These are phyloP conservation scores for Starmerella apis DNA, from an alignment of 805 yeast genomes.

Conservation along the genomic window DNA sequence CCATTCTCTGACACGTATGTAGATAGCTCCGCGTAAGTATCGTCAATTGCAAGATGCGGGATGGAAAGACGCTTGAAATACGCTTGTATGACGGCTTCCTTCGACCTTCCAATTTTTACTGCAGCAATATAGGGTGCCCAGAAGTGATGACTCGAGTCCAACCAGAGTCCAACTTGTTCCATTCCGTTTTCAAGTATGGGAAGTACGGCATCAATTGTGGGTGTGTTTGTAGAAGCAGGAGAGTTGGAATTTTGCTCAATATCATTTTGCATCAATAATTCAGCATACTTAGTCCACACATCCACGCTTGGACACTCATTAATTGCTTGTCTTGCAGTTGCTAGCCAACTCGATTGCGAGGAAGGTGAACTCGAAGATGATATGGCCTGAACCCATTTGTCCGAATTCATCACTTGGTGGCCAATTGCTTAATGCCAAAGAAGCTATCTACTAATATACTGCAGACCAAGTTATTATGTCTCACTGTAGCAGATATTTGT, in stretches of 20 bases:
- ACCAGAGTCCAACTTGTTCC: not conserved
- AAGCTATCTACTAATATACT: too few species aligned
- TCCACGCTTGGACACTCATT: conserved; percentile 1
- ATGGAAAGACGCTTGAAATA: not conserved
- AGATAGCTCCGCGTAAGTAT: not conserved
- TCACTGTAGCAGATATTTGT: too few species aligned
- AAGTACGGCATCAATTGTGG: not conserved
- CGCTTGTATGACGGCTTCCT: not conserved
- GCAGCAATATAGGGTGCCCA: not conserved
- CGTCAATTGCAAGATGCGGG: conserved; percentile 1
- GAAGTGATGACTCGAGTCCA: conserved; percentile 4
- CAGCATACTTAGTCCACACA: not conserved
- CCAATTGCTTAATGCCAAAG: not conserved
- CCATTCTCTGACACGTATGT: not conserved
- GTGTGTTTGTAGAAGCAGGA: not conserved
- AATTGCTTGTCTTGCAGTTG: not conserved
- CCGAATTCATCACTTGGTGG: not conserved
- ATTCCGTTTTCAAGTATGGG: not conserved
- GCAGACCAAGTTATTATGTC: too few species aligned
- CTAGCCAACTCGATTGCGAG: not conserved
- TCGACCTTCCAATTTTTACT: not conserved
- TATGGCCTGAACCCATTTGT: not conserved
- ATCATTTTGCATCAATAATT: not conserved
- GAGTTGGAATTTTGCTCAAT: not conserved
- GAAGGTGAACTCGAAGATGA: not conserved